Evolutionary conservation across 2,329 filamentous ascomycete species (phyloP).

Genomic region (Pseudocercospora vitis): DNA sequence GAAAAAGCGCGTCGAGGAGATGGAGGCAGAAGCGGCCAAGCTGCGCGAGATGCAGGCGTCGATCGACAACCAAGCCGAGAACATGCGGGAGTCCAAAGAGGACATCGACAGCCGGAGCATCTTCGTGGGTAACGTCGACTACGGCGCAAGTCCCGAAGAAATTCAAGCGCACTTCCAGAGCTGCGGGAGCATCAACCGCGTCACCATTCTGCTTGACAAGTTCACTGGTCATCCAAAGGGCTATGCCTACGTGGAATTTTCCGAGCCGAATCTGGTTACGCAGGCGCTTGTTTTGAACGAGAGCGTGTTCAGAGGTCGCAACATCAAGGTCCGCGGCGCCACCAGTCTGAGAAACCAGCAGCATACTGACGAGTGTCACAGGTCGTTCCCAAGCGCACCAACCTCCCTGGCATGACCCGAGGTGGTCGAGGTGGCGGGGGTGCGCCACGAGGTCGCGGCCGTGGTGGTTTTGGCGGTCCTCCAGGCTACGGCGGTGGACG

Average conservation of each 20-base stretch:
- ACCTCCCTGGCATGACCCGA: conserved; percentile 89
- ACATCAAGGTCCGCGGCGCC: conserved; percentile 74
- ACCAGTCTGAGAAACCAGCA: neutral
- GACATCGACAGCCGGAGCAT: conserved; percentile 94
- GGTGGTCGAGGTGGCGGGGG: conserved; percentile 57
- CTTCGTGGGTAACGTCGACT: conserved; percentile 98
- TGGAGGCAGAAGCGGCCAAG: conserved; percentile 59
- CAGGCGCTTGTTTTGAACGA: conserved; percentile 95
- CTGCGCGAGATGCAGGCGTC: conserved; percentile 57
- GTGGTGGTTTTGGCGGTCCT: conserved; percentile 43
- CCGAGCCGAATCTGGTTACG: conserved; percentile 87
- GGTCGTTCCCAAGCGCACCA: conserved; percentile 91
- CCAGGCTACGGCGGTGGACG: conserved; percentile 25
- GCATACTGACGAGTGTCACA: conserved; percentile 42
- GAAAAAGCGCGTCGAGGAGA: conserved; percentile 56
- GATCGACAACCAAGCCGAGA: conserved; percentile 80
- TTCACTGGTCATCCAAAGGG: conserved; percentile 99
- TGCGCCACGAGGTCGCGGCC: conserved; percentile 42
- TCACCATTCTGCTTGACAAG: conserved; percentile 96
- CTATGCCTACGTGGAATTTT: conserved; percentile 98
- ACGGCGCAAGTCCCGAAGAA: conserved; percentile 94
- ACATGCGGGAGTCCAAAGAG: conserved; percentile 87
- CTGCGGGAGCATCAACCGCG: conserved; percentile 94
- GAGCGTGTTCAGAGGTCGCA: conserved; percentile 89
- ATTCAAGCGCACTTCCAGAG: conserved; percentile 98